Evolutionary conservation across 2,329 filamentous ascomycete species (phyloP).

Genomic region (Aureobasidium lini): DNA sequence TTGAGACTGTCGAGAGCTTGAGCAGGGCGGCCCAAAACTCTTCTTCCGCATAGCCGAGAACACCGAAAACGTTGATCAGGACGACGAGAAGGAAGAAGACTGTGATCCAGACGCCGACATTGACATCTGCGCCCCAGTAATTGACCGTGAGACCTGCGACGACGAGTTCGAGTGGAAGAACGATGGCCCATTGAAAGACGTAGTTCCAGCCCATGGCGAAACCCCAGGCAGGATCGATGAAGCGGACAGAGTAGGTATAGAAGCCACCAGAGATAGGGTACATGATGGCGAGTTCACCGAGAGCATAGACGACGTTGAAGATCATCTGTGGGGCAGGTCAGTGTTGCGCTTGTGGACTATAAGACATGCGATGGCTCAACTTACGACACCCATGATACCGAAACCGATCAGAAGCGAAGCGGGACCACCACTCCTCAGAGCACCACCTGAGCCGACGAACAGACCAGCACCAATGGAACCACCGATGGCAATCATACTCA

Average conservation of each 20-base stretch:
- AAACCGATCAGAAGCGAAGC: conserved; percentile 31
- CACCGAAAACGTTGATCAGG: conserved; percentile 77
- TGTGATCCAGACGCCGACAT: conserved; percentile 70
- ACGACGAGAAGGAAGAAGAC: conserved; percentile 76
- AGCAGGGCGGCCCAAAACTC: conserved; percentile 82
- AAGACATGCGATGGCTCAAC: conserved; percentile 16
- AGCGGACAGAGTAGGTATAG: conserved; percentile 86
- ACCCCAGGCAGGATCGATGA: conserved; percentile 76
- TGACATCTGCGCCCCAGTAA: conserved; percentile 58
- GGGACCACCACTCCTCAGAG: conserved; percentile 43
- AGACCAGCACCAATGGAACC: conserved; percentile 45
- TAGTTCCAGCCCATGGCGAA: conserved; percentile 47
- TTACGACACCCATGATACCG: conserved; percentile 26
- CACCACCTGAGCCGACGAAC: conserved; percentile 45
- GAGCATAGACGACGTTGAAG: conserved; percentile 82
- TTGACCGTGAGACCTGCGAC: conserved; percentile 76
- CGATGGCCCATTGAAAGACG: conserved; percentile 77
- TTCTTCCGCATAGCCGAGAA: conserved; percentile 85
- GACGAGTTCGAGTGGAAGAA: conserved; percentile 78
- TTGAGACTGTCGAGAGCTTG: conserved; percentile 79
- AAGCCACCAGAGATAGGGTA: conserved; percentile 91
- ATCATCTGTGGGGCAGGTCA: conserved; percentile 53
- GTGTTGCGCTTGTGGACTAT: neutral
- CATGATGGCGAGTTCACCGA: conserved; percentile 87
- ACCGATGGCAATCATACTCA: conserved; percentile 30